These are phyloP conservation scores for Sordariomycetes sp. DNA, from an alignment of 2,329 filamentous ascomycete genomes.

Conservation along the genomic window DNA sequence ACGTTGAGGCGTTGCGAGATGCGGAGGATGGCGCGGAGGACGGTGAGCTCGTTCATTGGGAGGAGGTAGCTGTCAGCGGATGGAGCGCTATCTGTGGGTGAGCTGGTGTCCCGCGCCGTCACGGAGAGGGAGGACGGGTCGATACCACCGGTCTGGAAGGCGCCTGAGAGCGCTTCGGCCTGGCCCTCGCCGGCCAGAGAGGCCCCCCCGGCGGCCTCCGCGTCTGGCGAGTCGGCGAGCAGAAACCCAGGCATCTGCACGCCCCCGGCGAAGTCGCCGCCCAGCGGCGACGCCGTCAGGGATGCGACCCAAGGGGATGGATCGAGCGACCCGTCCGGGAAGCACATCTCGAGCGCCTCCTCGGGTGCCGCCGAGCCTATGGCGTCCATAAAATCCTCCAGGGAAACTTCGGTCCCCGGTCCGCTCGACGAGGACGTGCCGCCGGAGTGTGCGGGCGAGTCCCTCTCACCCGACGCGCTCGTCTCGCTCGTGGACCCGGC, in stretches of 20 bases:
- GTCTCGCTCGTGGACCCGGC: not conserved
- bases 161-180: not conserved
- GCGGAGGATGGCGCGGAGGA: conserved; percentile 33
- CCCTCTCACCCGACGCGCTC: not conserved
- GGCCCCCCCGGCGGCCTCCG: not conserved
- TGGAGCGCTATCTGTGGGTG: conserved; percentile 10
- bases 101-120: not conserved
- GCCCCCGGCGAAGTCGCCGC: not conserved
- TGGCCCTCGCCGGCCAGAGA: not conserved
- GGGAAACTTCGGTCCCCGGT: not conserved
- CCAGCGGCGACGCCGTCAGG: not conserved
- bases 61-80: conserved; percentile 34
- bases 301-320: not conserved
- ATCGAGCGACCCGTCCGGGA: not conserved
- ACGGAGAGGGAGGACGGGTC: conserved; percentile 1
- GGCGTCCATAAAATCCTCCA: not conserved
- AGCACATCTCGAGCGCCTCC: not conserved
- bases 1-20: conserved; percentile 35
- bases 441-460: not conserved
- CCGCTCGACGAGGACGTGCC: not conserved
- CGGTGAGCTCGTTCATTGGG: conserved; percentile 33
- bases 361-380: not conserved
- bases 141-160: not conserved
- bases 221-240: not conserved
- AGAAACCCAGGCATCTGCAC: not conserved